Evolutionary conservation across 805 yeast genomes (phyloP).

Genomic region (Torulaspora indica): DNA sequence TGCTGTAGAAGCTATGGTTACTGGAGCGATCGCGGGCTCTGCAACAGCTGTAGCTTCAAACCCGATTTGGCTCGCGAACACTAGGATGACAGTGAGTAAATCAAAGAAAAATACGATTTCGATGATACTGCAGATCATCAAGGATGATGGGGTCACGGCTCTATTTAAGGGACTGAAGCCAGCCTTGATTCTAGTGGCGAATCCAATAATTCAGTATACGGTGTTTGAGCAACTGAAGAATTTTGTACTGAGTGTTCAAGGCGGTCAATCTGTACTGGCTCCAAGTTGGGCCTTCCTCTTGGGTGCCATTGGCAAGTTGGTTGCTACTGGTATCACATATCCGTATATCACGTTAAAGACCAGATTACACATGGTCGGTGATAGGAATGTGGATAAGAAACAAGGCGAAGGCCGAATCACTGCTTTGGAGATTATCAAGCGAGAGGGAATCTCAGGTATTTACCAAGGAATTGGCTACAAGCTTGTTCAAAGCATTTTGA

Average conservation of each 20-base stretch:
- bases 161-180: conserved; percentile 85
- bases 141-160: conserved; percentile 64
- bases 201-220: conserved; percentile 90
- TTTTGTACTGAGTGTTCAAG: conserved; percentile 48
- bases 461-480: conserved; percentile 80
- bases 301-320: conserved; percentile 85
- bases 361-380: conserved; percentile 70
- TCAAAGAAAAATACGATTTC: conserved; percentile 45
- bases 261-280: conserved; percentile 43
- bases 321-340: conserved; percentile 85
- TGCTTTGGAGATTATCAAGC: conserved; percentile 52
- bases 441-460: conserved; percentile 72
- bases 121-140: conserved; percentile 57
- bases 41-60: conserved; percentile 77
- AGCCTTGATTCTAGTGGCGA: conserved; percentile 76
- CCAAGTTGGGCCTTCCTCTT: conserved; percentile 75
- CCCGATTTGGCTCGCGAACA: conserved; percentile 94
- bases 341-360: conserved; percentile 89
- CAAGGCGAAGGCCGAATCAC: conserved; percentile 17
- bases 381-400: conserved; percentile 24
- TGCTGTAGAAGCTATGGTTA: conserved; percentile 62
- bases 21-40: conserved; percentile 85
- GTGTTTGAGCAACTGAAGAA: conserved; percentile 83
- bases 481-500: conserved; percentile 74
- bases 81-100: conserved; percentile 67